Evolutionary conservation across 225 moss, liverwort and hornwort genomes (phyloP).

Genomic region (Lunularia cruciata): DNA sequence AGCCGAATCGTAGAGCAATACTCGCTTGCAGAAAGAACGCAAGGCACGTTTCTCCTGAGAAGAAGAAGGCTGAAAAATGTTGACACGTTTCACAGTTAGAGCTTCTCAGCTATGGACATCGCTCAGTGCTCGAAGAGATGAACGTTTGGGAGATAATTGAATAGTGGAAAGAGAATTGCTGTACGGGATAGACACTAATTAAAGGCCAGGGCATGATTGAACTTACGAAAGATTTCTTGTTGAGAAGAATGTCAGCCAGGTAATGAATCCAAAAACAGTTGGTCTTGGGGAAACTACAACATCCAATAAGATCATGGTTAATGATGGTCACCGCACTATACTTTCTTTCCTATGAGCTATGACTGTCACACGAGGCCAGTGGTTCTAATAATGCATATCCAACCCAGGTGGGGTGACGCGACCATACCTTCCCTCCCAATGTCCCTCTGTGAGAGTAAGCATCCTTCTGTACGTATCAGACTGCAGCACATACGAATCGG

Average conservation of each 20-base stretch:
- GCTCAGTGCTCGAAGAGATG: not conserved
- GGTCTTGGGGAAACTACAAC: slow-evolving; percentile 78
- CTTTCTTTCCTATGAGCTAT: too few relatives aligned
- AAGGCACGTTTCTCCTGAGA: slow-evolving; percentile 74
- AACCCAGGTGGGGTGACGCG: not conserved
- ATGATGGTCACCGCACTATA: too few relatives aligned
- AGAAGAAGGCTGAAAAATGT: slow-evolving; percentile 63
- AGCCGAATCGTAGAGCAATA: slow-evolving; percentile 74
- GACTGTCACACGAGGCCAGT: too few relatives aligned
- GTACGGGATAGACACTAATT: not conserved
- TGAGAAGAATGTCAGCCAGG: slow-evolving; percentile 69
- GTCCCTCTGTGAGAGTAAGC: slow-evolving; percentile 67
- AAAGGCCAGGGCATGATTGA: not conserved
- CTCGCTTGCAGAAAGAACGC: slow-evolving; percentile 79
- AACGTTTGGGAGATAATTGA: not conserved
- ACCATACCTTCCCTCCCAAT: slow-evolving; percentile 88
- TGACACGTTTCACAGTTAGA: not conserved
- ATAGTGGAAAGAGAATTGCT: not conserved
- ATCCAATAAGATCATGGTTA: not conserved
- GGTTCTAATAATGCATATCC: not conserved
- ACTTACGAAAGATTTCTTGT: slow-evolving; percentile 79
- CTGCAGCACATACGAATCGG: slow-evolving; percentile 42
- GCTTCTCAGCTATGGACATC: too few relatives aligned
- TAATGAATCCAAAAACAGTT: slow-evolving; percentile 96
- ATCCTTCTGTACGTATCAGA: slow-evolving; percentile 87